phyloP scores from a whole-genome alignment of 139 green algal species.

The Desmodesmus armatus region DNA sequence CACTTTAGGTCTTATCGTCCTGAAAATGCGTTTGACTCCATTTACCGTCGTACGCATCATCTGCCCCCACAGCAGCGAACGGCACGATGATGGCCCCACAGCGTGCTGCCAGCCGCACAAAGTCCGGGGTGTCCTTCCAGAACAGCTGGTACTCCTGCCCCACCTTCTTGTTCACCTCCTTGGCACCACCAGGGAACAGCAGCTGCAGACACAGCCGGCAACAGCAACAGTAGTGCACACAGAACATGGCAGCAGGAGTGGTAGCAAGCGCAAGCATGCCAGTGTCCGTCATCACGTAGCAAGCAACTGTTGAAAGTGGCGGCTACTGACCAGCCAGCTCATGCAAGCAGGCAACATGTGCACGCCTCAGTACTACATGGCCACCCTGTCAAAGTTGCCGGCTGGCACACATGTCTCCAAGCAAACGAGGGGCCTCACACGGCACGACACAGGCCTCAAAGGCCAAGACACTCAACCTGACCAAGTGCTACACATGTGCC shows the following conservation, averaged over 20 bases:
- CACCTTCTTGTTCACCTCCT: constrained; percentile 68
- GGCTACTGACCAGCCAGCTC: too few species aligned
- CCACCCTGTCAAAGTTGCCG: too few species aligned
- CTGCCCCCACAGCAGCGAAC: constrained; percentile 78
- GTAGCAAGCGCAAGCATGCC: not conserved
- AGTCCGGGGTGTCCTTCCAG: constrained; percentile 82
- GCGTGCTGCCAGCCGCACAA: constrained; percentile 82
- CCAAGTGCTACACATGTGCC: too few species aligned
- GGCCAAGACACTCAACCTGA: too few species aligned
- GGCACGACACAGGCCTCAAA: too few species aligned
- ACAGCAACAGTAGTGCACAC: not conserved
- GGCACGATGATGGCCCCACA: constrained; percentile 81
- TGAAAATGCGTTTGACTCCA: constrained; percentile 21
- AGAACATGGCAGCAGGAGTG: constrained; percentile 58
- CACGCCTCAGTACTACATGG: too few species aligned
- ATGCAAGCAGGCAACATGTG: too few species aligned
- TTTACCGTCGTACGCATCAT: constrained; percentile 79
- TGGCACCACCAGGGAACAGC: constrained; percentile 66
- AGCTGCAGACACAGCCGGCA: constrained; percentile 25
- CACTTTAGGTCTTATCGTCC: constrained; percentile 1
- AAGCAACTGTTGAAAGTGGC: too few species aligned
- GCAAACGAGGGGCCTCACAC: too few species aligned
- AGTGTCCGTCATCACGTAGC: too few species aligned
- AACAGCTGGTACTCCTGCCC: constrained; percentile 81
- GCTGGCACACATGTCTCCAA: too few species aligned